Base-by-base conservation (phyloP, 129 eudicot species). In the Mikania micrantha region DNA sequence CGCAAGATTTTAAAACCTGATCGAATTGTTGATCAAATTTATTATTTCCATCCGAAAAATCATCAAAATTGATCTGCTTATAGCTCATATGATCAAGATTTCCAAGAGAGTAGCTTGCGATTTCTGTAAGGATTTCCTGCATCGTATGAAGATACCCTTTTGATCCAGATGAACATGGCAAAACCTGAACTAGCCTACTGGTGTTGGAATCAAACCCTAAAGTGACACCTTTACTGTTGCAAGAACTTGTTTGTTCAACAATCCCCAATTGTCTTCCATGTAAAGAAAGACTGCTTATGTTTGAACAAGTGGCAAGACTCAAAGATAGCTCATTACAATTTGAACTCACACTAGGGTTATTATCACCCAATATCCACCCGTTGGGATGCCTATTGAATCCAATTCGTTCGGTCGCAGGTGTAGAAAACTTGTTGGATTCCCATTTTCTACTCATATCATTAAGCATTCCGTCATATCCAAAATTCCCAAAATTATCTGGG, bases 121-220 rank as follows among this genome's bases (percentile, higher is more conserved):
- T 60, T 42, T 85, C 95, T 15, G 88, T 80, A 66, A 90, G 95
- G 60, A 90, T 87, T 66, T 90, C 88, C 70, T 90, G 97, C 88
- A 90, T 82, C 60, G 71, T 88, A 20, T 56, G 79, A 38, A 87
- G 80, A 72, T 82, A 87, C 44, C 83, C 79, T 16, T 47, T 76
- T 3, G 90, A 77, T 15, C 88, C 84, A 36, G 81, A 78, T 50
- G 83, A 68, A 22, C 81, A 17, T 16, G 83, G 81, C 7, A 66
- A 74, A 44, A 66, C 73, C 60, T 71, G 87, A 42, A 67, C 13
- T 9, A 88, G 84, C 48, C 75, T 77, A 7, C 61, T 20, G 9
- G 41, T 63, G 39, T 57, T 74, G 38, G 85, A 82, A 49, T 73
- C 79, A 59, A 69, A 80, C 54, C 77, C 77, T 16, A 71, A 71